These are phyloP conservation scores for Microdochium trichocladiopsis DNA, from an alignment of 2,329 filamentous ascomycete species.

Conservation along the genomic window DNA sequence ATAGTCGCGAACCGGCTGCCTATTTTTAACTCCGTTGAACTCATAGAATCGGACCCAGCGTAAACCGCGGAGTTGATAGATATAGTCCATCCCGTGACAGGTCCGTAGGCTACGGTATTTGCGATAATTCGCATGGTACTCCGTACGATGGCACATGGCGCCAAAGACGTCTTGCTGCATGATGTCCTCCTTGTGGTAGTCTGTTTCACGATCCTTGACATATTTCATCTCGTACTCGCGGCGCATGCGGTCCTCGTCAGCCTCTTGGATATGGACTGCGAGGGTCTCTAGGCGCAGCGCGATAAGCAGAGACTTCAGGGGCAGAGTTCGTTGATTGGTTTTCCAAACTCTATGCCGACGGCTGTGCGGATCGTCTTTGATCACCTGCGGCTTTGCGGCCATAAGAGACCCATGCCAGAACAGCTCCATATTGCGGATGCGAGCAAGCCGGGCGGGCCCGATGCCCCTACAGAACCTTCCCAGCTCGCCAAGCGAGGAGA, in stretches of 20 bases:
- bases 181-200: slow-evolving; percentile 6
- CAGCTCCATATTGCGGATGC: slow-evolving; percentile 36
- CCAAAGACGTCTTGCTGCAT: slow-evolving; percentile 6
- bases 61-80: slow-evolving; percentile 35
- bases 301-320: slow-evolving; percentile 26
- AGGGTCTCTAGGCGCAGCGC: slow-evolving; percentile 31
- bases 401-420: slow-evolving; percentile 20
- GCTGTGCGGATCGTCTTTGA: slow-evolving; percentile 13
- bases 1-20: slow-evolving; percentile 19
- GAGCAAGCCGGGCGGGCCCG: slow-evolving; percentile 25
- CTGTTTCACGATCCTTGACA: not conserved
- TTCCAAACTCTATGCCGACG: slow-evolving; percentile 1
- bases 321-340: slow-evolving; percentile 28
- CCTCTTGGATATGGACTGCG: slow-evolving; percentile 32
- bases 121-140: slow-evolving; percentile 31
- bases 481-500: slow-evolving; percentile 46
- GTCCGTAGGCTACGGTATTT: slow-evolving; percentile 26
- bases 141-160: slow-evolving; percentile 16
- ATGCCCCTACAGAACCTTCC: slow-evolving; percentile 38
- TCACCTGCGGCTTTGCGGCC: slow-evolving; percentile 6
- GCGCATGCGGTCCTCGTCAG: slow-evolving; percentile 16
- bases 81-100: slow-evolving; percentile 34
- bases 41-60: slow-evolving; percentile 32
- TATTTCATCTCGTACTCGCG: slow-evolving; percentile 26
- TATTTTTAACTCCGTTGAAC: slow-evolving; percentile 11